phyloP scores from a whole-genome alignment of 2,329 filamentous ascomycete genomes.

The Colletotrichum somersetense region DNA sequence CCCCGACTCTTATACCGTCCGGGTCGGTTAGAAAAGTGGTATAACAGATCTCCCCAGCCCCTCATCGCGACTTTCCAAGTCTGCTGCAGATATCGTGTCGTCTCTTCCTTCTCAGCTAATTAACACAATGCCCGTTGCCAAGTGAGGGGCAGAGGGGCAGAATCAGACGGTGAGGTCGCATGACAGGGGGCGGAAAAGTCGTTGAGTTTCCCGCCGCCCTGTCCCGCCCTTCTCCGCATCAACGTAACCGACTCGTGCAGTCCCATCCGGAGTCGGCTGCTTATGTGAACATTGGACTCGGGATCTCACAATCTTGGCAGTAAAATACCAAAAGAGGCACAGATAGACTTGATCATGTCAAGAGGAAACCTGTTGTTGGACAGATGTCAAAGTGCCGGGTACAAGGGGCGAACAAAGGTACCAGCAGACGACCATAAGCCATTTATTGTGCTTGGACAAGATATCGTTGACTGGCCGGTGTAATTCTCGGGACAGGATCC shows the following conservation, averaged over 20 bases:
- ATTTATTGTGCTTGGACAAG: neutral
- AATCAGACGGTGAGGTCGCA: constrained; percentile 14
- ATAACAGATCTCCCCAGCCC: constrained; percentile 20
- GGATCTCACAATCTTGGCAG: neutral
- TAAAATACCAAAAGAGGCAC: neutral
- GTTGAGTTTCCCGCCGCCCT: constrained; percentile 39
- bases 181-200: constrained; percentile 30
- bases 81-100: neutral
- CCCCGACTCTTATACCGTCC: constrained; percentile 27
- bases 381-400: no score
- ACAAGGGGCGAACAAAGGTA: no score
- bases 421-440: no score
- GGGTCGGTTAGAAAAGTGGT: constrained; percentile 14
- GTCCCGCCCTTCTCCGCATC: constrained; percentile 21
- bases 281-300: neutral
- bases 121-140: constrained; percentile 27
- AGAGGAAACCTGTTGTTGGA: constrained; percentile 12
- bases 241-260: constrained; percentile 28
- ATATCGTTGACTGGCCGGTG: constrained; percentile 10
- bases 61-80: constrained; percentile 13
- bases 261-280: constrained; percentile 5
- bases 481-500: constrained; percentile 27
- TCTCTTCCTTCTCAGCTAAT: neutral
- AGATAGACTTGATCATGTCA: constrained; percentile 6
- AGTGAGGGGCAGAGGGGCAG: constrained; percentile 38